These are phyloP conservation scores for Opeltia flavorubescens DNA, from an alignment of 495 filamentous ascomycete genomes.

Conservation along the genomic window DNA sequence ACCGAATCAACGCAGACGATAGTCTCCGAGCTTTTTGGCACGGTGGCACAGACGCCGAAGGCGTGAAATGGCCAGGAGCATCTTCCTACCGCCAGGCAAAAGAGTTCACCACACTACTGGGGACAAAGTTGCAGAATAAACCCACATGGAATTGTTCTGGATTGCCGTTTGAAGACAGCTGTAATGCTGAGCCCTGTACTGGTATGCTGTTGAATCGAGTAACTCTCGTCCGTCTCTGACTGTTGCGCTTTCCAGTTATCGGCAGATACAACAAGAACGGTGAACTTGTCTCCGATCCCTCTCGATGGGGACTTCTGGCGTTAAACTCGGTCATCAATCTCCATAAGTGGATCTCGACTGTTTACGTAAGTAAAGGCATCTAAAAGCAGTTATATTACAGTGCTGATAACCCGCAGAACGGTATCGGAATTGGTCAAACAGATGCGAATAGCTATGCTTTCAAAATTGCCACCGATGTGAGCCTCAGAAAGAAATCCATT, in stretches of 20 bases:
- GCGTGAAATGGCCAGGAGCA: background rate
- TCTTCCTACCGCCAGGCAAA: background rate
- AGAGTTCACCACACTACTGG: background rate
- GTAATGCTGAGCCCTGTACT: background rate
- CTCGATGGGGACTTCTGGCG: background rate
- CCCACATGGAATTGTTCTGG: background rate
- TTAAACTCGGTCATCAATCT: background rate
- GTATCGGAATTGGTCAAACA: background rate
- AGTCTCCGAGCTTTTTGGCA: background rate
- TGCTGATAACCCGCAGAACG: background rate
- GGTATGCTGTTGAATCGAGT: background rate
- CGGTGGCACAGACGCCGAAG: background rate
- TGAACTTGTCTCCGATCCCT: background rate
- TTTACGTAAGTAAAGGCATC: background rate
- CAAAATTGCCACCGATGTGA: background rate
- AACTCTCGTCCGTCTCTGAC: background rate
- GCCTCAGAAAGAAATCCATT: background rate
- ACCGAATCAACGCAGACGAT: background rate
- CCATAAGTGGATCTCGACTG: background rate
- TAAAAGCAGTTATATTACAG: background rate
- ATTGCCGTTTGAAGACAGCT: background rate
- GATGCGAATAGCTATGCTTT: background rate
- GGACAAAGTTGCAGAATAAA: background rate
- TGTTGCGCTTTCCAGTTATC: background rate
- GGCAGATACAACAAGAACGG: background rate